Percentiles rank a stretch among this genome's conserved stretches.
These are phyloP conservation scores for Aspergillus aculeatinus DNA, from an alignment of 2,329 filamentous ascomycete genomes.

Conservation along the genomic window DNA sequence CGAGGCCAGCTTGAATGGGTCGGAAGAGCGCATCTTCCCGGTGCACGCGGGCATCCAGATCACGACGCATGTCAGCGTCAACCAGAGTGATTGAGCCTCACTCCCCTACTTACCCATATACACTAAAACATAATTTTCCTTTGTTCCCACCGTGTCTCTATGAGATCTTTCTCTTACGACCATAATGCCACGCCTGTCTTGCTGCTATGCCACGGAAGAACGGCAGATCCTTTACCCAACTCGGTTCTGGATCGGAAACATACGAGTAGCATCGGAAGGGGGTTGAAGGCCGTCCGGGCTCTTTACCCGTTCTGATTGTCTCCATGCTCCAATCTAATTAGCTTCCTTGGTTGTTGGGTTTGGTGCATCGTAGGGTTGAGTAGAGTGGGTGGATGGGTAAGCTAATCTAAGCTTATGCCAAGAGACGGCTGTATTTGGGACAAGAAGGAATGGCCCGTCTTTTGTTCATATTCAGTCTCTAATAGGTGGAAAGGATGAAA, in stretches of 20 bases:
- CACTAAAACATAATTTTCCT: neutral
- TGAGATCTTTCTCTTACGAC: neutral
- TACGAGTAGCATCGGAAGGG: neutral
- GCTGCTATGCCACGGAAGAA: neutral
- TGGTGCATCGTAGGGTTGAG: neutral
- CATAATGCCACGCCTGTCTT: neutral
- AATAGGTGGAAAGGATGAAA: too few relatives aligned
- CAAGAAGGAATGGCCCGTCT: too few relatives aligned
- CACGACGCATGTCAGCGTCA: constrained; percentile 2
- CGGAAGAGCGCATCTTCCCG: constrained; percentile 1
- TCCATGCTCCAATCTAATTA: neutral
- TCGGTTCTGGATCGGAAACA: neutral
- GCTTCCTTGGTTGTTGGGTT: neutral
- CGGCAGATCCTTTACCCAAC: neutral
- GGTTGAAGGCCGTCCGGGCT: neutral
- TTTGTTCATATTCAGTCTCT: too few relatives aligned
- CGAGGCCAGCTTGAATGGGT: neutral
- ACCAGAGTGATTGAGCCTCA: neutral
- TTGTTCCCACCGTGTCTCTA: neutral
- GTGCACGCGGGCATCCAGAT: neutral
- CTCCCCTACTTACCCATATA: neutral
- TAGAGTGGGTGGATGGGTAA: neutral
- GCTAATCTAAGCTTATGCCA: neutral
- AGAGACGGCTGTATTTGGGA: neutral
- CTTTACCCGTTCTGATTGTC: neutral